Conservation (phyloP, 1,284 basidiomycete genomes). For the Takashimella tepidaria region DNA sequence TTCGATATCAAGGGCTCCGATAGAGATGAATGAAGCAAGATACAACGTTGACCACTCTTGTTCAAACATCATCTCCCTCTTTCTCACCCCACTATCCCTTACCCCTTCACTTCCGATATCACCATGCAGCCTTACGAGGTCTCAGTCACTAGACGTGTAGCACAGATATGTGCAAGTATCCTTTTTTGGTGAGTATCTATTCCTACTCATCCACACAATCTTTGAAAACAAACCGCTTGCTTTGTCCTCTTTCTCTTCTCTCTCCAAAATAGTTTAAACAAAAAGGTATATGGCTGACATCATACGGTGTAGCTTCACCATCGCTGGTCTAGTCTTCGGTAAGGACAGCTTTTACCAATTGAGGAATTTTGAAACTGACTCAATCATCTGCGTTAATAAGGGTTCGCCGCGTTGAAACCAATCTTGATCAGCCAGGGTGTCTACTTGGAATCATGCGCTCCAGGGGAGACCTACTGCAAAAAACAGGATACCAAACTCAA, state of each 20-base stretch:
- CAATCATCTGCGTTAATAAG: too few relatives aligned
- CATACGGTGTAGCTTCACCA: conserved; percentile 23
- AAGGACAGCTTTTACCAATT: neutral
- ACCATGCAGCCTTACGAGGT: conserved; percentile 10
- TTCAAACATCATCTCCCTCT: neutral
- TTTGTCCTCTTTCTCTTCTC: neutral
- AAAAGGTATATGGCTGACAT: too few relatives aligned
- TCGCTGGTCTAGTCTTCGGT: conserved; percentile 34
- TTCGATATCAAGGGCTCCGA: too few relatives aligned
- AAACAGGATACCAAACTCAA: conserved; percentile 37
- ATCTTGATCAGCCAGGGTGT: conserved; percentile 26
- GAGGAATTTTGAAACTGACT: neutral
- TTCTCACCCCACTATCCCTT: neutral
- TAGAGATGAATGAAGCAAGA: too few relatives aligned
- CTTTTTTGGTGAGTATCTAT: conserved; percentile 22
- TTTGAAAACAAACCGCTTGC: neutral
- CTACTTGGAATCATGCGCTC: conserved; percentile 22
- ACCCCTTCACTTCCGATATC: neutral
- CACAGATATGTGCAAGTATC: conserved; percentile 22
- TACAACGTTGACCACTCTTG: neutral
- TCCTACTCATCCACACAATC: neutral
- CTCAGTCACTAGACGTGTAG: conserved; percentile 8
- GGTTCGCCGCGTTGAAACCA: conserved; percentile 33
- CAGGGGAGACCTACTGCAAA: conserved; percentile 15
- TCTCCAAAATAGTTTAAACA: neutral